These are phyloP conservation scores for Achaetomium macrosporum DNA, from an alignment of 2,329 filamentous ascomycete species.

Conservation along the genomic window DNA sequence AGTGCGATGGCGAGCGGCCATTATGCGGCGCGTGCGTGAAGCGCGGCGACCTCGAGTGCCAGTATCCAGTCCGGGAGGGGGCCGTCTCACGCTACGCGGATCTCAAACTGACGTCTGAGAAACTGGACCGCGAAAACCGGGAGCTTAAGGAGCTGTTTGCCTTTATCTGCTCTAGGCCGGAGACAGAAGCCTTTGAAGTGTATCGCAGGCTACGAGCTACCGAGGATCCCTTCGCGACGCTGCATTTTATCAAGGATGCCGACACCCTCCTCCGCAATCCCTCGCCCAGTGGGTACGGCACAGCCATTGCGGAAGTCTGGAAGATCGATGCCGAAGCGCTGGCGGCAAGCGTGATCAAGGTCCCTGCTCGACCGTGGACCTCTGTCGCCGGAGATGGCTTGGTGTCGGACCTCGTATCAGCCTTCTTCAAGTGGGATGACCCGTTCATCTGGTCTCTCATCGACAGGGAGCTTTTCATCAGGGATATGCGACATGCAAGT, in stretches of 20 bases:
- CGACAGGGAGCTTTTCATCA: slow-evolving; percentile 25
- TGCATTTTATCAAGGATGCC: too few species aligned
- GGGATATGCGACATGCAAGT: slow-evolving; percentile 23
- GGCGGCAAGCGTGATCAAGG: slow-evolving; percentile 21
- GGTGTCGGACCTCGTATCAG: slow-evolving; percentile 29
- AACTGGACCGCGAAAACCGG: slow-evolving; percentile 13
- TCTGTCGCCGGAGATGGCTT: slow-evolving; percentile 27
- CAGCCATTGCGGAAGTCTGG: slow-evolving; percentile 10
- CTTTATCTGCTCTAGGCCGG: slow-evolving; percentile 17
- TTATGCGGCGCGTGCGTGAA: slow-evolving; percentile 13
- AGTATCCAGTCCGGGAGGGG: slow-evolving; percentile 15
- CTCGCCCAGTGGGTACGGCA: too few species aligned
- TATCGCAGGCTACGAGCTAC: slow-evolving; percentile 18
- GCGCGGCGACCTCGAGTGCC: slow-evolving; percentile 7
- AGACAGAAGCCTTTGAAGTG: slow-evolving; percentile 21
- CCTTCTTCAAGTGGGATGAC: slow-evolving; percentile 30
- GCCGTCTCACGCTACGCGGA: slow-evolving; percentile 15
- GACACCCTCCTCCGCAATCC: too few species aligned
- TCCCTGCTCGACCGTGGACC: slow-evolving; percentile 30
- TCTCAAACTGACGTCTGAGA: slow-evolving; percentile 12
- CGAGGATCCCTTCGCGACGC: not conserved
- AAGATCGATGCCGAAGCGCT: slow-evolving; percentile 19
- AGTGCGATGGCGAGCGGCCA: slow-evolving; percentile 17
- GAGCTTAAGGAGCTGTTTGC: slow-evolving; percentile 20
- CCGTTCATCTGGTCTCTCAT: slow-evolving; percentile 25